Base-by-base conservation (phyloP, 2,329 filamentous ascomycete genomes). In the Westerdykella ornata region DNA sequence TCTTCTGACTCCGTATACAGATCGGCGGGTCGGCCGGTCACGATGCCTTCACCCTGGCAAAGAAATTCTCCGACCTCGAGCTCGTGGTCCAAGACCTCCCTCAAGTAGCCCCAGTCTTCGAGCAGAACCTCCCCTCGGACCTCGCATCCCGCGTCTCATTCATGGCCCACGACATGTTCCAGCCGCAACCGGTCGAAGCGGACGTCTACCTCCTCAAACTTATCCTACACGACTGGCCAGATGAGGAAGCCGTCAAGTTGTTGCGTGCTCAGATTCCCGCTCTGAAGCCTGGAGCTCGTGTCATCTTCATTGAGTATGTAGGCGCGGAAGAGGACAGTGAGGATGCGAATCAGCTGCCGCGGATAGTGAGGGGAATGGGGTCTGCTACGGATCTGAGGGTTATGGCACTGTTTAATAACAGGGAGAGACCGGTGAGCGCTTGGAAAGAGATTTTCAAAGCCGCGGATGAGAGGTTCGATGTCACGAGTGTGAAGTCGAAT, bases 221-320 rank as follows among this genome's bases (percentile, higher is more conserved):
- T 69, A 79, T 82, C 46, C 60, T 82, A 6, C 77, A 82, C 56
- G 79, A 82, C 62, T 78, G 78, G 65, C 73, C 76, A 0, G 77
- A 77, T 12, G 69, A 70, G 75, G 54, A 62, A 29, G 51, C 51
- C 1, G 42, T 60, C 15, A 43, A 48, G 3, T 57, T 63, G n/a
- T 39, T 60, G 29, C 67, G 68, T 45, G 71, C 69, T 15, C 65
- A 81, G 7, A 60, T 77, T 2, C 76, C 77, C 1, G 71, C 76
- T 26, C 60, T 81, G 38, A 75, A 80, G 58, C 70, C 74, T 1
- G 72, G 78, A 14, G 69, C 75, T 9, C 64, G 70, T 36, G 55
- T 81, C 32, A 47, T 72, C 13, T 60, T 69, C 31, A 60, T 65
- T 14, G 66, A 69, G 17, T 63, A 65, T 31, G 54, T 68, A 1